Conservation (phyloP, 1,284 basidiomycete genomes). For the Papiliotrema flavescens region DNA sequence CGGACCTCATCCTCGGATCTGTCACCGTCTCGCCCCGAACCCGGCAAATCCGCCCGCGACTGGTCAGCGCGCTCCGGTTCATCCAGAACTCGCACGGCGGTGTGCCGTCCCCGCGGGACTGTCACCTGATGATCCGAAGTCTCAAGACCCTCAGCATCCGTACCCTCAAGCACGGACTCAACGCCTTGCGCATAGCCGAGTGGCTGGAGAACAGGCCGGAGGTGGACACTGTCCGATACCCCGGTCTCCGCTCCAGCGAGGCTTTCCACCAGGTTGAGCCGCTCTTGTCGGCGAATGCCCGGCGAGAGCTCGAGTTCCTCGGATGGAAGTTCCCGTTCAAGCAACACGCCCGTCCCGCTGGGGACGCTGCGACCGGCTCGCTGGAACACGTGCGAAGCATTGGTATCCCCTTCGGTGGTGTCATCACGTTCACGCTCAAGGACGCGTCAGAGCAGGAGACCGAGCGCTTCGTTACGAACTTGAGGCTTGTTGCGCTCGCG, state of each 20-base stretch:
- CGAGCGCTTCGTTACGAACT: constrained; percentile 62
- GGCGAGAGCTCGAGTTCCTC: constrained; percentile 60
- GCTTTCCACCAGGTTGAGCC: constrained; percentile 62
- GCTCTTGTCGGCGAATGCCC: constrained; percentile 63
- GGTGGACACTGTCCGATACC: constrained; percentile 80
- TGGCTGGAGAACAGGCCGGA: constrained; percentile 57
- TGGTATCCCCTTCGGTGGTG: constrained; percentile 70
- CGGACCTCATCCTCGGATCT: constrained; percentile 84
- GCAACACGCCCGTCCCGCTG: constrained; percentile 7
- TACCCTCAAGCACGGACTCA: constrained; percentile 80
- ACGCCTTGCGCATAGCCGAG: constrained; percentile 72
- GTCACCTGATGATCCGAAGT: constrained; percentile 86
- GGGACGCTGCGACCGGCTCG: constrained; percentile 25
- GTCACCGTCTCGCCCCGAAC: constrained; percentile 55
- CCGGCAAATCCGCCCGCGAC: constrained; percentile 11
- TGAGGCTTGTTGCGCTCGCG: constrained; percentile 75
- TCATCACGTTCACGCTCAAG: constrained; percentile 57
- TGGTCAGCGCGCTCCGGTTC: constrained; percentile 63
- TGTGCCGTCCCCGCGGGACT: constrained; percentile 82
- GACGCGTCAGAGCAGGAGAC: constrained; percentile 50
- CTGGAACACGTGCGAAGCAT: constrained; percentile 21
- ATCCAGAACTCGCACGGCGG: constrained; percentile 87
- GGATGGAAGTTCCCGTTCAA: constrained; percentile 39
- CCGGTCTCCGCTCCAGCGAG: constrained; percentile 65
- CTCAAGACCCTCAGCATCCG: constrained; percentile 85